Percentiles rank a stretch among this genome's conserved stretches.
Conservation (phyloP, 352 stramenopile species). For the Phytophthora europaea region DNA sequence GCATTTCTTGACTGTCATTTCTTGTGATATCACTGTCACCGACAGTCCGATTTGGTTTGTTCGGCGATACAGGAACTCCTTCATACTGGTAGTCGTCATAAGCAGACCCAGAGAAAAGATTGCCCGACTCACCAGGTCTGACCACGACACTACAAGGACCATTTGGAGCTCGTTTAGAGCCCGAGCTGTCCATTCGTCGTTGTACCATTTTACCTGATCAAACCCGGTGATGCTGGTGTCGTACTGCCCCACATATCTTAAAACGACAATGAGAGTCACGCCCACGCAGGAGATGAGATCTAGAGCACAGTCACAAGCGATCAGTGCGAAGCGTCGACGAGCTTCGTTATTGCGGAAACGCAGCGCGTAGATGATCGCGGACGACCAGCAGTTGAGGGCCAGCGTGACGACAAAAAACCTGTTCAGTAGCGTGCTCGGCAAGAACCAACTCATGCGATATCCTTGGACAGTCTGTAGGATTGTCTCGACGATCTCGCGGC, state of each 20-base stretch:
- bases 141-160: slow-evolving; percentile 41
- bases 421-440: slow-evolving; percentile 32
- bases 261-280: slow-evolving; percentile 27
- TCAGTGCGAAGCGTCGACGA: slow-evolving; percentile 34
- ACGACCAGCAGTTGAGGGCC: slow-evolving; percentile 42
- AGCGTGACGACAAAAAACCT: slow-evolving; percentile 37
- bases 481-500: slow-evolving; percentile 38
- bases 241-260: slow-evolving; percentile 34
- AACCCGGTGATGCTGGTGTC: slow-evolving; percentile 26
- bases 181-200: slow-evolving; percentile 36
- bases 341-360: slow-evolving; percentile 23
- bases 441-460: slow-evolving; percentile 44
- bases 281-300: slow-evolving; percentile 46
- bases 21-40: background rate
- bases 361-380: slow-evolving; percentile 26
- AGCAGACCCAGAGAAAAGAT: slow-evolving; percentile 32
- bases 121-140: slow-evolving; percentile 27
- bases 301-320: slow-evolving; percentile 41
- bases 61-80: slow-evolving; percentile 13
- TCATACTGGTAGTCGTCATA: slow-evolving; percentile 14
- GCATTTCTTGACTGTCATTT: background rate
- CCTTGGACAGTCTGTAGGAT: slow-evolving; percentile 44
- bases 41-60: background rate
- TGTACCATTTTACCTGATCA: slow-evolving; percentile 37
- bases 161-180: slow-evolving; percentile 42